Evolutionary conservation across 495 filamentous ascomycete species (phyloP), one percentile per base, ranked within the genome.

Genomic region (Podospora fimiseda): DNA sequence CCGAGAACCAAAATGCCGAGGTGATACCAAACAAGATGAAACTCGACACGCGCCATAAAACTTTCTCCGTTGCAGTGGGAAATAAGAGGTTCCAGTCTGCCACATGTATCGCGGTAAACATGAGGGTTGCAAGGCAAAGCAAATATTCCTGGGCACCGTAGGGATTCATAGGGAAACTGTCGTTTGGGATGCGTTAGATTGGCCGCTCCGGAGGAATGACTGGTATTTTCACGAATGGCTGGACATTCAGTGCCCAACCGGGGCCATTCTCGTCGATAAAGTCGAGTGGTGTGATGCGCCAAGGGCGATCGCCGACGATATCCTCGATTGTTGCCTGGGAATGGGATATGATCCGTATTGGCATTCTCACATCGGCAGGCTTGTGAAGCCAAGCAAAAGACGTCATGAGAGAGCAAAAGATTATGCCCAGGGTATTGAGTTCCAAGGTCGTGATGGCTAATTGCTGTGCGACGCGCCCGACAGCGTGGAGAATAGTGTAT

Each of bases 31-130:
- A 48, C 3, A 54, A 15, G 2, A 51, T 23, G 36, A 51, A 36
- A 42, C 58, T 57, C 2, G 54, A 39, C 2, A 33, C 46, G 8
- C 50, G 47, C 71, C 69, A 72, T 7, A 70, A 36, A 0, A 72
- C 36, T 11, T 52, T 51, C 37, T 75, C 71, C 8, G 44, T 27
- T 11, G 33, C 18, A 2, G 67, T 70, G 0, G 69, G 71, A 41
- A 75, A 73, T 11, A 55, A 45, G 42, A 73, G 70, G 42, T 71
- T 62, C 69, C 72, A 74, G 4, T 56, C 69, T 3, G 60, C 50
- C n/a, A 68, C 51, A 44, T 74, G 70, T 8, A 73, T 49, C 19
- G 55, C 64, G 38, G 65, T 61, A 45, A 68, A 74, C 9, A 60
- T 11, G 1, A 60, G 39, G 7, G 45, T 56, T 13, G 50, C 45